Evolutionary conservation across 176 grass and related monocot species (phyloP), one percentile per base, ranked within the genome.

Genomic region (Eleusine indica): DNA sequence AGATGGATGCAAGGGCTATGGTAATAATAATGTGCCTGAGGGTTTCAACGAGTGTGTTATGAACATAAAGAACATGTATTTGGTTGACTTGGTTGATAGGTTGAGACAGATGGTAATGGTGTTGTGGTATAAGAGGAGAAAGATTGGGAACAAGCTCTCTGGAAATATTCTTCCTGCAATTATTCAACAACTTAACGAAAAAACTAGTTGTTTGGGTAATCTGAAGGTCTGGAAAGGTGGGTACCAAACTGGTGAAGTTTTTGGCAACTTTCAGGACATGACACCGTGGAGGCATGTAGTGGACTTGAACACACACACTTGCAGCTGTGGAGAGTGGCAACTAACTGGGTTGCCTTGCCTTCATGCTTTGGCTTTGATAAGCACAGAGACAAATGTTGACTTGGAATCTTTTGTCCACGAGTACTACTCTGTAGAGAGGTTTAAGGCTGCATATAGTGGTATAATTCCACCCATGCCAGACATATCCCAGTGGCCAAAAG

Each of bases 341-440:
- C 61, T 14, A 67, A 67, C 62, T 7, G 47, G 18, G 62, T 37
- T 67, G 62, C 77, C 77, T 3, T 79, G 77, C 29, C 62, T 79
- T 32, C 77, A 79, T 67, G 77, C 77, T 67, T 64, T 79, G 29
- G 62, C 77, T 38, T 67, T 63, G 61, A 79, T 79, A 67, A 66
- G 10, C 13, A 79, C 43, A 14, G 61, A 67, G 61, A 4, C 9
- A n/a, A 46, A 79, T 22, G 44, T 18, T 52, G 44, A 79, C 44
- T 12, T 79, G 62, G 44, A 66, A 49, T 67, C 63, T 11, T 79
- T 79, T 67, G 17, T 79, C 29, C 44, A 21, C 38, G 43, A 66
- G 16, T 79, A 66, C 61, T 79, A 79, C 61, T 66, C 43, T 79
- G 61, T 79, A 21, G 76, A 79, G 76, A 38, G 62, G 10, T 79